Conservation (phyloP, 2,329 filamentous ascomycete genomes). For the Domatiomyces globalis region DNA sequence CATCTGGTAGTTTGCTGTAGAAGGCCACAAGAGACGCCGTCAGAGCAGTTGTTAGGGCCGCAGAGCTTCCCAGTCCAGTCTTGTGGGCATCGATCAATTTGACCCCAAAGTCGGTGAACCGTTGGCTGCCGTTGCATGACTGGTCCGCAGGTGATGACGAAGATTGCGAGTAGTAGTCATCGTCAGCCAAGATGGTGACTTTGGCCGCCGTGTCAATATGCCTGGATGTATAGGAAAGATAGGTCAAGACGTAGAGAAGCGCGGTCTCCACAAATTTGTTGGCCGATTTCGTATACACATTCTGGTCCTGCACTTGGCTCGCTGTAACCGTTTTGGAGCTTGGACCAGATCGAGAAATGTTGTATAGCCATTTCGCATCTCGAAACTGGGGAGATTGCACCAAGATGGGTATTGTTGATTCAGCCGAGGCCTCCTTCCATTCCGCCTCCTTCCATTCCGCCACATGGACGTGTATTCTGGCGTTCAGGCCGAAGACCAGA, state of each 20-base stretch:
- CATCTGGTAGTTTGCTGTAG: constrained; percentile 18
- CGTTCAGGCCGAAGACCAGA: constrained; percentile 50
- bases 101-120: constrained; percentile 64
- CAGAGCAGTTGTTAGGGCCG: constrained; percentile 80
- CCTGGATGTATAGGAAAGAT: constrained; percentile 43
- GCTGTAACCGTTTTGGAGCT: constrained; percentile 69
- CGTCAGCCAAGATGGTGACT: constrained; percentile 82
- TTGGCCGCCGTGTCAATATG: constrained; percentile 50
- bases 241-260: constrained; percentile 73
- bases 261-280: constrained; percentile 93
- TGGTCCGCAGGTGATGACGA: constrained; percentile 17
- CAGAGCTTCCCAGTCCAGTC: constrained; percentile 88
- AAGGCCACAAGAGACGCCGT: constrained; percentile 59
- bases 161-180: constrained; percentile 85
- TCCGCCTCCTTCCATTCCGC: constrained; percentile 31
- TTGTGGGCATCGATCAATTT: constrained; percentile 72
- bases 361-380: constrained; percentile 77
- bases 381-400: constrained; percentile 87
- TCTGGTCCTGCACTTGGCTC: constrained; percentile 35
- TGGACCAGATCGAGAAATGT: constrained; percentile 54
- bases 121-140: constrained; percentile 21
- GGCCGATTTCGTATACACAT: constrained; percentile 18
- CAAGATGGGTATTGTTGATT: constrained; percentile 39
- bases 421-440: constrained; percentile 16
- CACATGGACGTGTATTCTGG: constrained; percentile 49